phyloP scores from a whole-genome alignment of 495 filamentous ascomycete genomes.

The Podospora bellae-mahoneyi region DNA sequence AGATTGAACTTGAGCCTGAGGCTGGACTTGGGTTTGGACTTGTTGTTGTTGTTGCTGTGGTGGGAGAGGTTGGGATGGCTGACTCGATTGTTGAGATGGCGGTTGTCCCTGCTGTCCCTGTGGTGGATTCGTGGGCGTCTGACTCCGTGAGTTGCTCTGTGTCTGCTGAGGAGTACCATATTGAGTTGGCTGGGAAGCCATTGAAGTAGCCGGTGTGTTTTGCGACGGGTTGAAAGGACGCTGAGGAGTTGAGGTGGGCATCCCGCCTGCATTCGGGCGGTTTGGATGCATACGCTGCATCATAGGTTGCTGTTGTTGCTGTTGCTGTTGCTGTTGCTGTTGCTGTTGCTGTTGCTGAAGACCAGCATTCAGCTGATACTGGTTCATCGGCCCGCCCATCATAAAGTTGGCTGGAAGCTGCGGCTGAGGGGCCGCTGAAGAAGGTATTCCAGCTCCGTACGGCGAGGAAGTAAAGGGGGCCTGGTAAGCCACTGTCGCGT shows the following conservation, averaged over 20 bases:
- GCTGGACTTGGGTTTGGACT: constrained; percentile 16
- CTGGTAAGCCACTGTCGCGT: constrained; percentile 49
- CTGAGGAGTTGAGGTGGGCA: constrained; percentile 41
- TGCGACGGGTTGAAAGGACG: constrained; percentile 39
- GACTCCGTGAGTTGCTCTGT: constrained; percentile 35
- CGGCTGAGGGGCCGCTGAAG: constrained; percentile 42
- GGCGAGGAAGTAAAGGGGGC: constrained; percentile 50
- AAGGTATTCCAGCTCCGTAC: constrained; percentile 44
- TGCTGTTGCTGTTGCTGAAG: constrained; percentile 39
- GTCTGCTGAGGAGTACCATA: constrained; percentile 31
- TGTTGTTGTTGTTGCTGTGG: constrained; percentile 25
- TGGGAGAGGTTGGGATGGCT: neutral
- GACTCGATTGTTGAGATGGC: neutral
- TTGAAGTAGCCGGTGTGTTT: constrained; percentile 34
- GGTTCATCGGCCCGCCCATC: constrained; percentile 41
- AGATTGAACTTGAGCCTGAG: constrained; percentile 14
- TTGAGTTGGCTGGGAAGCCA: constrained; percentile 33
- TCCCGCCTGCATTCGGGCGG: constrained; percentile 36
- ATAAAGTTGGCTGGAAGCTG: constrained; percentile 51
- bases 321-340: constrained; percentile 39
- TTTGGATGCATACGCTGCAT: constrained; percentile 46
- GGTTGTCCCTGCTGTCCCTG: constrained; percentile 8
- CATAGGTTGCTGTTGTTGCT: constrained; percentile 37
- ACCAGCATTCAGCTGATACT: constrained; percentile 39
- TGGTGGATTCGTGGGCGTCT: constrained; percentile 37